phyloP scores from a whole-genome alignment of 805 yeast species.

The Ogataea naganishii region DNA sequence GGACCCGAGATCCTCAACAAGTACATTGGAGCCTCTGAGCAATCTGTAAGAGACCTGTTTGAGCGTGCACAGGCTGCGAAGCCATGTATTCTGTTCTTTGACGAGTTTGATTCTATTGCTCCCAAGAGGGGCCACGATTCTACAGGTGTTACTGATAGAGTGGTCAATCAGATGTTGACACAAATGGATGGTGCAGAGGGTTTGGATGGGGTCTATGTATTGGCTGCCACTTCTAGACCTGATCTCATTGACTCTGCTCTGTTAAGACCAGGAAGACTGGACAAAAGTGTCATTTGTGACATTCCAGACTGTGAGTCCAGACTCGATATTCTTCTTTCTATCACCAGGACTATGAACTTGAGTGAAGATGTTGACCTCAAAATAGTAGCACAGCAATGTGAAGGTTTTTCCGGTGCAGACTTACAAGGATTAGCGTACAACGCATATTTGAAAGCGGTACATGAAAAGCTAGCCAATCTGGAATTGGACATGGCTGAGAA shows the following conservation, averaged over 20 bases:
- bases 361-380: constrained; percentile 41
- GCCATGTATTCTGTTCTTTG: constrained; percentile 88
- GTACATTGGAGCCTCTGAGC: constrained; percentile 96
- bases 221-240: constrained; percentile 95
- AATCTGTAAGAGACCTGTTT: constrained; percentile 84
- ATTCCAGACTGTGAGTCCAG: constrained; percentile 71
- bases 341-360: constrained; percentile 54
- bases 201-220: constrained; percentile 88
- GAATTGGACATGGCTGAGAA: constrained; percentile 21
- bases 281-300: constrained; percentile 84
- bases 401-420: constrained; percentile 91
- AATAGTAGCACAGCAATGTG: constrained; percentile 48
- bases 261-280: constrained; percentile 92
- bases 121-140: constrained; percentile 98
- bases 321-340: constrained; percentile 56
- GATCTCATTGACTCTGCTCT: constrained; percentile 93
- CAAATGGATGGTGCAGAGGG: constrained; percentile 99
- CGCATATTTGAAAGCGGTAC: constrained; percentile 83
- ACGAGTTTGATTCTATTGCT: constrained; percentile 94
- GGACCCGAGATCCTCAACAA: constrained; percentile 95
- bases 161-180: constrained; percentile 92
- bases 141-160: constrained; percentile 96
- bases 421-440: constrained; percentile 87
- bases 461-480: constrained; percentile 48
- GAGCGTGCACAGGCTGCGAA: constrained; percentile 93